A percentile compares a stretch with the other conserved stretches of the same genome.
phyloP scores from a whole-genome alignment of 1,139 yeast species.

The Magnusiomyces paraingens region DNA sequence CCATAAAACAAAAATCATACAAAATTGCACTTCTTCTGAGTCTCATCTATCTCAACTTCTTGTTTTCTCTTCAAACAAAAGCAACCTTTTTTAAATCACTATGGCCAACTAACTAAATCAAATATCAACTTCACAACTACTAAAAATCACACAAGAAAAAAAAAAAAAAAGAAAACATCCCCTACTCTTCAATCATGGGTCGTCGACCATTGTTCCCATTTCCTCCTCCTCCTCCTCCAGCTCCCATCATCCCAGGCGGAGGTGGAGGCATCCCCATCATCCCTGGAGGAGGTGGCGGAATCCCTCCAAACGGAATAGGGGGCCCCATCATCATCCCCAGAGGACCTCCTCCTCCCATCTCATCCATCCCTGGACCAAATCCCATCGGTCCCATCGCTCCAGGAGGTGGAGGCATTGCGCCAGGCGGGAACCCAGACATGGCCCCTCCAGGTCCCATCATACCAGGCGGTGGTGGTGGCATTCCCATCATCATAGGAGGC shows the following conservation, averaged over 20 bases:
- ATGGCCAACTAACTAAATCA: too few species aligned
- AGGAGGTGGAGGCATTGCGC: not conserved
- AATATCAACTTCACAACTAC: too few species aligned
- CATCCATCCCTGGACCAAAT: not conserved
- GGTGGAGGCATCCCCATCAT: conserved; percentile 1
- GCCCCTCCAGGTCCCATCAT: not conserved
- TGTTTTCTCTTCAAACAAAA: too few species aligned
- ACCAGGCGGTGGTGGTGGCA: not conserved
- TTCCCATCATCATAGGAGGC: conserved; percentile 3
- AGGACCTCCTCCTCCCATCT: not conserved
- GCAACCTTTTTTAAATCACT: too few species aligned
- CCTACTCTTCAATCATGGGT: not conserved
- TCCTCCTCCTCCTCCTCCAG: not conserved
- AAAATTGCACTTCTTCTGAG: too few species aligned
- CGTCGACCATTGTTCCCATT: not conserved
- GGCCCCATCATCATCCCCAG: not conserved
- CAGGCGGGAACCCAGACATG: conserved; percentile 1
- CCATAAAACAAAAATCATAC: too few species aligned
- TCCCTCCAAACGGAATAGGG: not conserved
- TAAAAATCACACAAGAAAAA: not conserved
- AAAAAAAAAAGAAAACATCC: not conserved
- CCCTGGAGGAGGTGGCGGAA: conserved; percentile 6
- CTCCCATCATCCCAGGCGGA: not conserved
- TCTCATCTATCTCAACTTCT: too few species aligned
- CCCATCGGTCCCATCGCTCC: not conserved